phyloP scores from a whole-genome alignment of 345 rosid species.

The Orychophragmus violaceus region DNA sequence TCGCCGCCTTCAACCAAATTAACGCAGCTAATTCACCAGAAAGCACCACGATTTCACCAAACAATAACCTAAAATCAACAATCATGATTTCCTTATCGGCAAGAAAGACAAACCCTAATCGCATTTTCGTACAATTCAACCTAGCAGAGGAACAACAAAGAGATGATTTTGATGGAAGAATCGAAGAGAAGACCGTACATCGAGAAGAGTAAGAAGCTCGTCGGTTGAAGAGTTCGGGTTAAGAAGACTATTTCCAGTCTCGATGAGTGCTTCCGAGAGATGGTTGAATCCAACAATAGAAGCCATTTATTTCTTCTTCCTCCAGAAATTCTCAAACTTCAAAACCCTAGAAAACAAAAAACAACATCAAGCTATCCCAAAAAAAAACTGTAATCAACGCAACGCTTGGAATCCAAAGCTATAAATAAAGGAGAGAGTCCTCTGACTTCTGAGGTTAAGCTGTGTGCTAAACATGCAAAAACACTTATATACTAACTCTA shows the following conservation, averaged over 20 bases:
- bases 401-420: conserved; percentile 3
- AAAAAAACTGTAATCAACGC: neutral
- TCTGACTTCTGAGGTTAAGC: conserved; percentile 20
- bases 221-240: conserved; percentile 39
- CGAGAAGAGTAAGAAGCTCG: conserved; percentile 50
- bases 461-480: conserved; percentile 22
- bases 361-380: neutral
- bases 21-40: conserved; percentile 5
- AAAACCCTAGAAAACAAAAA: conserved; percentile 16
- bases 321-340: conserved; percentile 9
- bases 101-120: conserved; percentile 29
- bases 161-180: neutral
- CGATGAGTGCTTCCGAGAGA: conserved; percentile 21
- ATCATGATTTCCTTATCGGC: conserved; percentile 15
- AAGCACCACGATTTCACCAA: conserved; percentile 2
- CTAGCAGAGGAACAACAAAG: neutral
- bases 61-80: neutral
- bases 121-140: conserved; percentile 9
- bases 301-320: conserved; percentile 19
- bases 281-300: conserved; percentile 22
- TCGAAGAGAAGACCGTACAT: conserved; percentile 35
- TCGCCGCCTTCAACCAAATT: neutral
- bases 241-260: conserved; percentile 35
- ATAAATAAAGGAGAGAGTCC: no score
- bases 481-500: neutral